phyloP scores from a whole-genome alignment of 805 yeast genomes.

The Barnettozyma californica region DNA sequence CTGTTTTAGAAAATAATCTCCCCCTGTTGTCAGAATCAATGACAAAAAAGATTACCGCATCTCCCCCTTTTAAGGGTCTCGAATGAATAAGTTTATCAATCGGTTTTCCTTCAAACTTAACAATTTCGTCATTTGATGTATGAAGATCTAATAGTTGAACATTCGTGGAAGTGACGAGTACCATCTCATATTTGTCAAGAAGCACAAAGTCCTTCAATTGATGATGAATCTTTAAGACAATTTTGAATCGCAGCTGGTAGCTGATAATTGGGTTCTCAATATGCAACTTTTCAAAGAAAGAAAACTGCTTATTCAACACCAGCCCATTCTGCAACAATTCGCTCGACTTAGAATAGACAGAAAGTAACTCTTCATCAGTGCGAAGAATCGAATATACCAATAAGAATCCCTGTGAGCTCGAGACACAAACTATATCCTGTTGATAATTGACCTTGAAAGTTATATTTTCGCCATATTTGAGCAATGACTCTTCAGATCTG shows the following conservation, averaged over 20 bases:
- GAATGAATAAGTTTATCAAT: conserved; percentile 2
- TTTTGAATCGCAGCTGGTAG: conserved; percentile 22
- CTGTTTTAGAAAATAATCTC: conserved; percentile 7
- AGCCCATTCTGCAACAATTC: conserved; percentile 23
- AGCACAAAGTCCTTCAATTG: conserved; percentile 20
- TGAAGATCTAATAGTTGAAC: conserved; percentile 17
- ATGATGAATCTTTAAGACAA: conserved; percentile 24
- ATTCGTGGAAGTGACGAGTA: conserved; percentile 15
- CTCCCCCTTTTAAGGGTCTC: background rate
- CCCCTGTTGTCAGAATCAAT: conserved; percentile 9
- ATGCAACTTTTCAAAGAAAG: conserved; percentile 14
- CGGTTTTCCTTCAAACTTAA: conserved; percentile 7
- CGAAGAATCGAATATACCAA: conserved; percentile 30
- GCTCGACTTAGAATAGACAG: conserved; percentile 16
- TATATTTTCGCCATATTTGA: conserved; percentile 34
- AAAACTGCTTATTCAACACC: conserved; percentile 13
- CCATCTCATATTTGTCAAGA: conserved; percentile 12
- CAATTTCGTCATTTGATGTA: conserved; percentile 10
- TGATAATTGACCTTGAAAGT: conserved; percentile 26
- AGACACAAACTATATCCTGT: conserved; percentile 26
- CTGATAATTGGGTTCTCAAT: conserved; percentile 21
- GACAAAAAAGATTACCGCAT: conserved; percentile 1
- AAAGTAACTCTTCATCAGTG: conserved; percentile 19
- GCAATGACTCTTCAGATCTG: conserved; percentile 30
- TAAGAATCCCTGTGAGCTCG: conserved; percentile 32